Base-by-base conservation (phyloP, 2,329 filamentous ascomycete species). In the Ceratocystis variospora region DNA sequence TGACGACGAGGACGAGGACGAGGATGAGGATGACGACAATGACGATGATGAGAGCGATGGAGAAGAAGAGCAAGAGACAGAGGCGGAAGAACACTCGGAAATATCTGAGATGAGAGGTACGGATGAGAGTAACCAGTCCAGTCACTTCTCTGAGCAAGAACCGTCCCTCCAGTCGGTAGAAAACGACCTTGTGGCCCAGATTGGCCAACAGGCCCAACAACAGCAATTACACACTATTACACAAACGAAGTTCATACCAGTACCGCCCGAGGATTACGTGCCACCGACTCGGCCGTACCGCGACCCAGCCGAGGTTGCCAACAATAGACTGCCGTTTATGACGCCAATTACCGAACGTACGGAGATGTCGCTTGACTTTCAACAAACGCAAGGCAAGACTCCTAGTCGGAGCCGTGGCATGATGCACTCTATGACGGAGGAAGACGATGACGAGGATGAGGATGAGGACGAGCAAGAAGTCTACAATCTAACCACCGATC, bases 281-380 rank as follows among this genome's bases (percentile, higher is more conserved):
- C 84, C 89, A 57, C 87, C 90, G 19, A 87, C 83, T 66, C 83
- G 87, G 61, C 88, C 89, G 67, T 96, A 88, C 80, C 86, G 91
- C 73, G 89, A 96, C 75, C 84, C 90, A 72, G 82, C 78, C 45
- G 83, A 91, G 74, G 81, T 87, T 75, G 90, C 91, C 68, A 95
- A 96, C 72, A 96, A 92, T 75, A 87, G 92, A 65, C 80, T 97
- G 8, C 94, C 93, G 2, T 99, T 97, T 74, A 97, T 99, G 94
- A 99, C 94, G 0, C 94, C 94, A 1, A 99, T 99, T 70, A 93
- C 94, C 0, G 94, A 99, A 75, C 87, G 90, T 71, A 99, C 94
- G 0, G 94, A 99, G 75, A 88, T 87, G 10, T 96, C 92, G 0
- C 77, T 97, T 4, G 87, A 87, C 45, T 76, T 87, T 53, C 68